Evolutionary conservation across 2,329 filamentous ascomycete genomes (phyloP).

Genomic region (Penicillium sp.): DNA sequence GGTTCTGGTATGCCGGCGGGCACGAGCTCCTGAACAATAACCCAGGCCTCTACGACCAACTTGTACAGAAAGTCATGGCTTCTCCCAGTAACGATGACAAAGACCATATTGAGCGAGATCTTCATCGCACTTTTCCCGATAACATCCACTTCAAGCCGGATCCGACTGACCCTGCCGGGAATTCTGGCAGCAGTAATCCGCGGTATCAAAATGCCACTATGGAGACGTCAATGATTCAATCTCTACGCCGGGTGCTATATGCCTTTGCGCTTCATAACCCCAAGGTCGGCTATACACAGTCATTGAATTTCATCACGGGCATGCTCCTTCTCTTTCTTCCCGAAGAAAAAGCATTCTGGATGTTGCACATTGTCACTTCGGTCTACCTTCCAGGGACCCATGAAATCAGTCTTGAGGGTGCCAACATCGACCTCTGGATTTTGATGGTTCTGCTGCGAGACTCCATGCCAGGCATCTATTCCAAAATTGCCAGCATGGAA

Average conservation of each 20-base stretch:
- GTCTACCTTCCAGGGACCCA: constrained; percentile 90
- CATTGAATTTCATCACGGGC: constrained; percentile 91
- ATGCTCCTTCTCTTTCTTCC: constrained; percentile 87
- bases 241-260: constrained; percentile 81
- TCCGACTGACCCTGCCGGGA: constrained; percentile 23
- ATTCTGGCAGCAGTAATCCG: constrained; percentile 41
- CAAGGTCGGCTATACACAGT: constrained; percentile 92
- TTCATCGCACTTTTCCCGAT: constrained; percentile 93
- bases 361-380: constrained; percentile 89
- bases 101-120: constrained; percentile 90
- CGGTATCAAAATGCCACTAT: constrained; percentile 43
- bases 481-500: constrained; percentile 76
- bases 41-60: constrained; percentile 73
- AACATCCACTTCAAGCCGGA: constrained; percentile 86
- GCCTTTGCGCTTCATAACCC: constrained; percentile 92
- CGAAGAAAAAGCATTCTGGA: constrained; percentile 90
- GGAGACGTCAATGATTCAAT: constrained; percentile 79
- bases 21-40: constrained; percentile 77
- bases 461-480: constrained; percentile 80
- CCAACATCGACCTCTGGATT: constrained; percentile 91
- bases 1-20: constrained; percentile 95
- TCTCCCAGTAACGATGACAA: constrained; percentile 71
- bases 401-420: constrained; percentile 84
- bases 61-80: constrained; percentile 69
- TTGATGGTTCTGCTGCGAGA: constrained; percentile 87